These are phyloP conservation scores for Coffea eugenioides DNA, from an alignment of 257 asterid species.

Conservation along the genomic window DNA sequence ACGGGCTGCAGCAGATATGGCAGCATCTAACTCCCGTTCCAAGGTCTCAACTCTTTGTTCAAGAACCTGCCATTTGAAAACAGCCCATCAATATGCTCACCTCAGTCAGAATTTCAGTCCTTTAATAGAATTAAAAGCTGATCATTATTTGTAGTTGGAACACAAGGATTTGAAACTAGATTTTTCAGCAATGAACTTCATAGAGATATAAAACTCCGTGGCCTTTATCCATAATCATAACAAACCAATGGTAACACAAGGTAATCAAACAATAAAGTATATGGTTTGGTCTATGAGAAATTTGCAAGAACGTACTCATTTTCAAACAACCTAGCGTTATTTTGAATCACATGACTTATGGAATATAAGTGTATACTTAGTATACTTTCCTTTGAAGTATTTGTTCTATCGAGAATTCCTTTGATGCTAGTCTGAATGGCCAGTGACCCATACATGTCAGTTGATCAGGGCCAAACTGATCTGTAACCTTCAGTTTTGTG, in stretches of 20 bases:
- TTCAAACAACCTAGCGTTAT: neutral
- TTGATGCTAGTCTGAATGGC: neutral
- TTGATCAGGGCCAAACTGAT: neutral
- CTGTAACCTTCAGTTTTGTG: neutral
- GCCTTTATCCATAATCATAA: neutral
- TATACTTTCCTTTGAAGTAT: neutral
- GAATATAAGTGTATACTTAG: neutral
- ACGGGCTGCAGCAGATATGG: conserved; percentile 95
- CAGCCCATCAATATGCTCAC: neutral
- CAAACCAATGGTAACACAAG: neutral
- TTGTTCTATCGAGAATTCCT: neutral
- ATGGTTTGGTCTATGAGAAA: neutral
- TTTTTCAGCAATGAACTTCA: neutral
- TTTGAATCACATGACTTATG: neutral
- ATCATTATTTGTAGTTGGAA: neutral
- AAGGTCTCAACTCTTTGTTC: conserved; percentile 92
- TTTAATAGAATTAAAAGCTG: neutral
- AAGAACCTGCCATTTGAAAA: conserved; percentile 59
- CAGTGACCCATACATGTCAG: neutral
- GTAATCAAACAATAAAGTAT: neutral
- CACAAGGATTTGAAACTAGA: neutral
- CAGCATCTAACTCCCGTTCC: conserved; percentile 87
- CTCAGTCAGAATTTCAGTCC: neutral
- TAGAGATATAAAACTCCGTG: neutral
- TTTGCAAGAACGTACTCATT: neutral